Conservation (phyloP, 768 basidiomycete species). For the Hypsizygus marmoreus region DNA sequence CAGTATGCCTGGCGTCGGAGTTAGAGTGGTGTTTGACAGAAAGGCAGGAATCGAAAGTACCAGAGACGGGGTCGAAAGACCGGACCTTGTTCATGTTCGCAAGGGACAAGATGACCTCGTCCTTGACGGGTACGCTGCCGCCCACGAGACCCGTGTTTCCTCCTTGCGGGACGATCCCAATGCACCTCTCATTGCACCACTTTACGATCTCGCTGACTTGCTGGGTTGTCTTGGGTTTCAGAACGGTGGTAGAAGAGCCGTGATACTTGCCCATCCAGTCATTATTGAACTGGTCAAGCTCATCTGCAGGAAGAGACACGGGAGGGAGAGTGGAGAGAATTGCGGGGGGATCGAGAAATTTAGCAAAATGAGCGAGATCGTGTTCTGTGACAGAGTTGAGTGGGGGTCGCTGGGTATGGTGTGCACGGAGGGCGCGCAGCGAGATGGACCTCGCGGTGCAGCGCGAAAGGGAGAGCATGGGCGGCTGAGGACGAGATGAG, state of each 20-base stretch:
- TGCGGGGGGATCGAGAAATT: constrained; percentile 60
- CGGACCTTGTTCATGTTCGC: constrained; percentile 81
- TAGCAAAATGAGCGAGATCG: constrained; percentile 70
- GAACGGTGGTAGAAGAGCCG: constrained; percentile 80
- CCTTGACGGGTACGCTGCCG: constrained; percentile 84
- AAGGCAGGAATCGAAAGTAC: constrained; percentile 38
- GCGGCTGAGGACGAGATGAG: neutral
- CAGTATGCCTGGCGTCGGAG: constrained; percentile 63
- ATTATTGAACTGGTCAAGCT: constrained; percentile 78
- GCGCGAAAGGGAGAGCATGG: constrained; percentile 20
- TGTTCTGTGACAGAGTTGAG: constrained; percentile 53
- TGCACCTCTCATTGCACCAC: constrained; percentile 78
- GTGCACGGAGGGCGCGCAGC: constrained; percentile 16
- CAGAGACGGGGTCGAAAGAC: constrained; percentile 82
- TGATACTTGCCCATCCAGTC: constrained; percentile 98
- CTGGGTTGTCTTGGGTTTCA: constrained; percentile 85
- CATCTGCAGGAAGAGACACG: constrained; percentile 47
- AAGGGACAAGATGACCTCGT: constrained; percentile 87
- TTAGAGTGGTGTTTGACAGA: constrained; percentile 7
- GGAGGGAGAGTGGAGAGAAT: constrained; percentile 71
- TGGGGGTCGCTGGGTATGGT: constrained; percentile 23
- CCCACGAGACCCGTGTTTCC: constrained; percentile 99
- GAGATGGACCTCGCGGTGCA: constrained; percentile 20
- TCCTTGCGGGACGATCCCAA: constrained; percentile 96
- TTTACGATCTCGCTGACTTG: constrained; percentile 89